Conservation (phyloP, 1,139 yeast genomes). For the Taphrina deformans region DNA sequence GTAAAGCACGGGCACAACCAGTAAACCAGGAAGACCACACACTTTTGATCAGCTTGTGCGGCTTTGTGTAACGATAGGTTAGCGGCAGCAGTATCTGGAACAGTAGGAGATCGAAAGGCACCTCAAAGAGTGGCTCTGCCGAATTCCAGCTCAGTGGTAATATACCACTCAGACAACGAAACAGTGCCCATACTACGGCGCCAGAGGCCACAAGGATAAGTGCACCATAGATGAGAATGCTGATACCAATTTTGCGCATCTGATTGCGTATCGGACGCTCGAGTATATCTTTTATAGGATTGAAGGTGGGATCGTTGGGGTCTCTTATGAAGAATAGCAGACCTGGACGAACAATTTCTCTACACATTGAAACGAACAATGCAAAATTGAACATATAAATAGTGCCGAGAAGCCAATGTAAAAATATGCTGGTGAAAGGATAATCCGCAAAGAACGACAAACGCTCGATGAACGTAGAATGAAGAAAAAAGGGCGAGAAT, state of each 20-base stretch:
- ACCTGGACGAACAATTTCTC: conserved; percentile 80
- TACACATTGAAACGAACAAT: conserved; percentile 77
- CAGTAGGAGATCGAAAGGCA: conserved; percentile 44
- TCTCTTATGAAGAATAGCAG: conserved; percentile 87
- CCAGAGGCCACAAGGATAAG: conserved; percentile 79
- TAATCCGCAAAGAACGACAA: conserved; percentile 39
- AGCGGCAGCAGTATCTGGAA: conserved; percentile 41
- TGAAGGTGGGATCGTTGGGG: conserved; percentile 89
- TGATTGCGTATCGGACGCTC: conserved; percentile 73
- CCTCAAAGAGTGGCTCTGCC: conserved; percentile 39
- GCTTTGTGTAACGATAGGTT: conserved; percentile 33
- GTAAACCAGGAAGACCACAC: conserved; percentile 69
- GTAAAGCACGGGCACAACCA: conserved; percentile 56
- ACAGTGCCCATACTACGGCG: conserved; percentile 56
- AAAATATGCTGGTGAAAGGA: conserved; percentile 42
- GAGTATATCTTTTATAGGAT: conserved; percentile 84
- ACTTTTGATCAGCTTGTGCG: conserved; percentile 38
- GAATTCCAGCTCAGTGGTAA: conserved; percentile 42
- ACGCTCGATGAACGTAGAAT: conserved; percentile 31
- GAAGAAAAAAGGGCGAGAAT: conserved; percentile 11
- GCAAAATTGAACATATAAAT: conserved; percentile 86
- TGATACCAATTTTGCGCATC: conserved; percentile 67
- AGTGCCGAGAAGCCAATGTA: conserved; percentile 78
- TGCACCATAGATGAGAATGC: conserved; percentile 73
- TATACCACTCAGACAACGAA: conserved; percentile 48